Base-by-base conservation (phyloP, 345 rosid species). In the Salix dunnii region DNA sequence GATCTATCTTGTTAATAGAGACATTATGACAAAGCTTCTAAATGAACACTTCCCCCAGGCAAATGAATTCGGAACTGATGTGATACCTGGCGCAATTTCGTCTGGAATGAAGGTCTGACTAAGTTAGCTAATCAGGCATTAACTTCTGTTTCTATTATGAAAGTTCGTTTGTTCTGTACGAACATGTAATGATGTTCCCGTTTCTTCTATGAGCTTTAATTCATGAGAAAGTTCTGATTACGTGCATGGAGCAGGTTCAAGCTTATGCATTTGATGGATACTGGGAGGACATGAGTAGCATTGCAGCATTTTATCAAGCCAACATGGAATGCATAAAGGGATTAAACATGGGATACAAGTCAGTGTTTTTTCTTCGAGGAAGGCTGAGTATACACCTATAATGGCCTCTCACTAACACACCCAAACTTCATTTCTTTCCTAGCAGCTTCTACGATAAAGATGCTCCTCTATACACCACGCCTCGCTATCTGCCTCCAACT, bases 261-360 rank as follows among this genome's bases (percentile, higher is more conserved):
- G 91, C 90, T 75, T 84, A 87, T 84, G 72, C 78, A 48, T 91
- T 92, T 58, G 88, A 88, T 51, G 97, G 93, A 30, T 90, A 89
- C 60, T 92, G 97, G 98, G 94, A 90, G 81, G 94, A 91, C 77
- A 79, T 91, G 87, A 77, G 80, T 77, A 94, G 85, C 88, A 77
- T 92, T 70, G 78, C 83, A 78, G 92, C 92, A 38, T 91, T 90
- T 81, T 92, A 94, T 76, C 79, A 74, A 58, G 96, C 97, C 27
- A 94, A 89, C 78, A 91, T 94, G 92, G 92, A 92, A 68, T 85
- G 85, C 84, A 83, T 87, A 55, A 90, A 83, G 87, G 83, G 81
- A 78, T 81, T 82, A 25, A 77, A 71, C 70, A 72, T 68, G 48
- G 81, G 76, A 68, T 82, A 76, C 74, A 85, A 87, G 88, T 89